A percentile compares a stretch with the other conserved stretches of the same genome.
These are phyloP conservation scores for Pythium coloratum DNA, from an alignment of 352 stramenopile species.

Conservation along the genomic window DNA sequence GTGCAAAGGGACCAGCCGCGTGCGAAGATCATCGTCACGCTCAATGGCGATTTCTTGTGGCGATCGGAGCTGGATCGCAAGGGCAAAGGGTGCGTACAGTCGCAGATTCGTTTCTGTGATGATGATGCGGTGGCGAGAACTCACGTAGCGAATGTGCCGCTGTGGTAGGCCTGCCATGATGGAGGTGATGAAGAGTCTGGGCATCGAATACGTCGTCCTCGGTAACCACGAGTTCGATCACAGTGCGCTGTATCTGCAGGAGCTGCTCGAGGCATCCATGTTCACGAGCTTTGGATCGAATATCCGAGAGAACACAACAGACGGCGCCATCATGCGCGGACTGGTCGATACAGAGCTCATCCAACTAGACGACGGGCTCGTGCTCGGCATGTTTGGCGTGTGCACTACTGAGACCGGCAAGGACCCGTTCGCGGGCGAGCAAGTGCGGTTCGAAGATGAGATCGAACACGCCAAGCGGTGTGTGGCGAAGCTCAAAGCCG, in stretches of 20 bases:
- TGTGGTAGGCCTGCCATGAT: constrained; percentile 62
- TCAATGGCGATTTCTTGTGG: constrained; percentile 78
- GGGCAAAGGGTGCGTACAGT: constrained; percentile 59
- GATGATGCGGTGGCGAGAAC: background rate
- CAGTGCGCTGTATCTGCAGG: constrained; percentile 36
- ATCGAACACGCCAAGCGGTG: constrained; percentile 46
- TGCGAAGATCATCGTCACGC: constrained; percentile 49
- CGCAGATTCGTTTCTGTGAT: too few species aligned
- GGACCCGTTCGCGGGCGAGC: constrained; percentile 50
- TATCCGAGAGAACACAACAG: constrained; percentile 32
- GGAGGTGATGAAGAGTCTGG: constrained; percentile 49
- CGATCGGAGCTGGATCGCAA: constrained; percentile 57
- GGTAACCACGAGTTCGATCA: constrained; percentile 85
- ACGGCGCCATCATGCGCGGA: constrained; percentile 35
- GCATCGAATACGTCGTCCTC: constrained; percentile 66
- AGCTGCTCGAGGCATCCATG: constrained; percentile 37
- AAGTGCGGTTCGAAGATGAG: constrained; percentile 47
- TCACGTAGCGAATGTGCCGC: background rate
- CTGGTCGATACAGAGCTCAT: constrained; percentile 43
- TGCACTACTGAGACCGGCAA: constrained; percentile 51
- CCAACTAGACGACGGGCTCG: constrained; percentile 37
- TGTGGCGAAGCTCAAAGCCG: constrained; percentile 42
- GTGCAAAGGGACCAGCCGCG: constrained; percentile 23
- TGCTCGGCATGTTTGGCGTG: constrained; percentile 57
- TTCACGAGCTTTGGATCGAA: constrained; percentile 72